Evolutionary conservation across 805 yeast species (phyloP).

Genomic region (Ogataea neopini): DNA sequence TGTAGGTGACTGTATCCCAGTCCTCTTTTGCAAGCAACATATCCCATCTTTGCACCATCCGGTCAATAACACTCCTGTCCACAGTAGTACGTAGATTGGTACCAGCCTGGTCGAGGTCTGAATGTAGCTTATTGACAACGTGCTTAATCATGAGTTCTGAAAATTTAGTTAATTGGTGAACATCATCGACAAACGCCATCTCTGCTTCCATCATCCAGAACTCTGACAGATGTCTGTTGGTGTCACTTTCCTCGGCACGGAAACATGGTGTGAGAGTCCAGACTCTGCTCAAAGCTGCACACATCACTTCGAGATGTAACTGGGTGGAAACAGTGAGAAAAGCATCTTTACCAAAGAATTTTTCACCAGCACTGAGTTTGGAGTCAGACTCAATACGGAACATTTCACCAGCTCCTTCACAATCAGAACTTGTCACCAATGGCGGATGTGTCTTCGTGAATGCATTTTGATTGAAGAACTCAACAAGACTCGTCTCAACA

Average conservation of each 20-base stretch:
- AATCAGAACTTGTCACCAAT: constrained; percentile 81
- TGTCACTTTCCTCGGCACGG: constrained; percentile 89
- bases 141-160: constrained; percentile 70
- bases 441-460: constrained; percentile 86
- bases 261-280: constrained; percentile 93
- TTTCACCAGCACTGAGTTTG: constrained; percentile 22
- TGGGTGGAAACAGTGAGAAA: constrained; percentile 90
- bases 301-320: constrained; percentile 80
- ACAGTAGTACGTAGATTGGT: constrained; percentile 40
- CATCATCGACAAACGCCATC: constrained; percentile 59
- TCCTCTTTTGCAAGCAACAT: constrained; percentile 40
- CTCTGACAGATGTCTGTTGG: constrained; percentile 88
- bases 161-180: constrained; percentile 61
- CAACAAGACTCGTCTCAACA: constrained; percentile 53
- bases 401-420: constrained; percentile 97
- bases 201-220: constrained; percentile 99
- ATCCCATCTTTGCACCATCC: constrained; percentile 58
- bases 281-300: constrained; percentile 73
- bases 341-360: constrained; percentile 66
- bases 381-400: constrained; percentile 52
- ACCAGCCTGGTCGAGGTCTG: constrained; percentile 30
- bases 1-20: constrained; percentile 77
- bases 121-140: constrained; percentile 39
- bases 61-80: constrained; percentile 38
- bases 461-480: constrained; percentile 52